These are phyloP conservation scores for Lipomyces lipofer DNA, from an alignment of 805 yeast genomes.

Conservation along the genomic window DNA sequence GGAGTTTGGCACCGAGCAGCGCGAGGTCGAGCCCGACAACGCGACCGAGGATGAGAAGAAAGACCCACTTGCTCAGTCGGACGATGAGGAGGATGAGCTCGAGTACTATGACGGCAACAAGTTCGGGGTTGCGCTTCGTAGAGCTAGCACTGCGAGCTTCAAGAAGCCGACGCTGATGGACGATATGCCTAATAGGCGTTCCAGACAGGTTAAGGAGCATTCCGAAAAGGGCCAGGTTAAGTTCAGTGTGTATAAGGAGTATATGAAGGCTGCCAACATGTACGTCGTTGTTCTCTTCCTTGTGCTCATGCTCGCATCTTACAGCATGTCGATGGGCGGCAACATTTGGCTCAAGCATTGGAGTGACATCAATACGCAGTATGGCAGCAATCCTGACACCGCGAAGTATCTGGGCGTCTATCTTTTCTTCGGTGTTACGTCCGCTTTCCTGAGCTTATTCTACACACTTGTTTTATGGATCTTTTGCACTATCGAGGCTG, in stretches of 20 bases:
- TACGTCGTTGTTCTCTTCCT: slow-evolving; percentile 61
- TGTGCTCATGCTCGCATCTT: slow-evolving; percentile 44
- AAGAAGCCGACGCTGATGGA: slow-evolving; percentile 36
- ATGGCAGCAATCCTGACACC: slow-evolving; percentile 71
- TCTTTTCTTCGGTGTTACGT: slow-evolving; percentile 66
- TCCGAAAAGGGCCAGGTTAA: slow-evolving; percentile 92
- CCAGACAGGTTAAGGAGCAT: slow-evolving; percentile 56
- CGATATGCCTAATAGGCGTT: slow-evolving; percentile 27
- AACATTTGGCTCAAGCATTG: slow-evolving; percentile 95
- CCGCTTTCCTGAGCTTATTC: slow-evolving; percentile 57
- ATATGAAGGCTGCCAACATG: slow-evolving; percentile 85
- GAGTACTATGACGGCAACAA: slow-evolving; percentile 2
- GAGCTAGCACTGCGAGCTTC: slow-evolving; percentile 68
- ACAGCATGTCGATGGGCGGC: slow-evolving; percentile 42
- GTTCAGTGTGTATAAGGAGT: slow-evolving; percentile 78
- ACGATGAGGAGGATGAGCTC: slow-evolving; percentile 18
- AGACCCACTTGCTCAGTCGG: slow-evolving; percentile 17
- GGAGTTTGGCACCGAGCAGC: slow-evolving; percentile 26
- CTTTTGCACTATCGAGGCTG: slow-evolving; percentile 70
- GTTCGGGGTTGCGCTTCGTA: slow-evolving; percentile 43
- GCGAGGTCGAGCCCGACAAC: slow-evolving; percentile 2
- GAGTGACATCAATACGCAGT: slow-evolving; percentile 81
- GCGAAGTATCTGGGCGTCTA: slow-evolving; percentile 73
- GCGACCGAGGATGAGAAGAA: slow-evolving; percentile 1
- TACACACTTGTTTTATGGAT: slow-evolving; percentile 77